Base-by-base conservation (phyloP, 108 stramenopile genomes). In the Skeletonema grethae region DNA sequence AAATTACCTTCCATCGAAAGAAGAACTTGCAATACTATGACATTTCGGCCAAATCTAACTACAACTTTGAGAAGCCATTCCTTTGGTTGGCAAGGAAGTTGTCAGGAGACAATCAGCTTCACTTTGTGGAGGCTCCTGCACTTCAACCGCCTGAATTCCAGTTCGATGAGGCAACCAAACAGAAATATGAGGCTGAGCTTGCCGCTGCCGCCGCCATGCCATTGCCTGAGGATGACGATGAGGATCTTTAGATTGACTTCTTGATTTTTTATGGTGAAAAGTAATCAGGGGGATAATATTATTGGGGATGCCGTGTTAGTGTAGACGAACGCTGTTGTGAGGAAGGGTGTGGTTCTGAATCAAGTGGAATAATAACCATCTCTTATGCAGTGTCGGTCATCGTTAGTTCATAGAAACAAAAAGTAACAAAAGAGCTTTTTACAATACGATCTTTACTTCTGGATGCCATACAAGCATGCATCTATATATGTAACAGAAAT, bases 1-100 rank as follows among this genome's bases (percentile, higher is more conserved):
- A 99, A 84, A 98, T 99, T 74, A 97, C 96, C 36, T 99, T 99
- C 92, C 99, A 99, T 83, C 92, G 99, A 57, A 98, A 98, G 92
- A 99, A 99, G 92, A 98, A 98, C 77, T 83, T 99, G 57, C 98
- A 98, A 86, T 99, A 99, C 83, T 99, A 97, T 73, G 98, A 99
- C 84, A 99, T 99, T 73, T 98, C 98, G 13, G 99, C 99, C 59
- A 99, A 99, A 88, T 95, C 90, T 36, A 99, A 99, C 91, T 99
- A 99, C 94, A 99, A 99, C 96, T 99, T 98, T 72, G 99, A 99
- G 89, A 99, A 98, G 93, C 99, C 99, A 24, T 99, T 99, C 87
- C 89, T 99, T 43, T 98, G 97, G 98, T 85, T 99, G 80, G 97
- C 99, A 39, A 88, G 97, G 59, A 98, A 99, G 91, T 89, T 99